These are phyloP conservation scores for Hyparrhenia diplandra DNA, from an alignment of 176 grass and related monocot genomes.

Conservation along the genomic window DNA sequence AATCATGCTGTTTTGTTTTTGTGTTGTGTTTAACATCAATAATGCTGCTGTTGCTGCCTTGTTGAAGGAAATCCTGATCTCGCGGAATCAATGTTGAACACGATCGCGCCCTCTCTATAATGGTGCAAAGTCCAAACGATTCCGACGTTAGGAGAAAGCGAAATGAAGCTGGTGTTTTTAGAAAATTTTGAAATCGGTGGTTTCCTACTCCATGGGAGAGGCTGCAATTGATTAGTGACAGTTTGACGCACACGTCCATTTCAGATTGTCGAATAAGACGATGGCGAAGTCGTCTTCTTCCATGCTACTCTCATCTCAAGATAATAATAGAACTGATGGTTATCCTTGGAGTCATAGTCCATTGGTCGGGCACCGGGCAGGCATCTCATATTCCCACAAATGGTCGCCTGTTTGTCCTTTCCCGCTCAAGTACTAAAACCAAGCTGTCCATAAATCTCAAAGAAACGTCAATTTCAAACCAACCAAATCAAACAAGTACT, in stretches of 20 bases:
- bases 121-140: not conserved
- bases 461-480: not conserved
- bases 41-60: not conserved
- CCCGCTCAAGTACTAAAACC: not conserved
- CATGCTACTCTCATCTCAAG: not conserved
- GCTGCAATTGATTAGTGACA: not conserved
- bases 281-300: not conserved
- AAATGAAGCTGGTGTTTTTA: not conserved
- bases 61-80: not conserved
- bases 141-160: conserved; percentile 14
- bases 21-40: not conserved
- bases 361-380: not conserved
- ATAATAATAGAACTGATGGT: not conserved
- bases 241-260: not conserved
- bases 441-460: not conserved
- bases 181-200: not conserved
- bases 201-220: conserved; percentile 1
- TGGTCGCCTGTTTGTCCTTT: not conserved
- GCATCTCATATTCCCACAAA: not conserved
- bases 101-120: not conserved
- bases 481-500: not conserved
- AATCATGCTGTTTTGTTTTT: conserved; percentile 1
- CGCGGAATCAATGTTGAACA: not conserved
- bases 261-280: conserved; percentile 7
- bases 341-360: not conserved